Evolutionary conservation across 306 rosid species (phyloP).

Genomic region (Parietaria judaica): DNA sequence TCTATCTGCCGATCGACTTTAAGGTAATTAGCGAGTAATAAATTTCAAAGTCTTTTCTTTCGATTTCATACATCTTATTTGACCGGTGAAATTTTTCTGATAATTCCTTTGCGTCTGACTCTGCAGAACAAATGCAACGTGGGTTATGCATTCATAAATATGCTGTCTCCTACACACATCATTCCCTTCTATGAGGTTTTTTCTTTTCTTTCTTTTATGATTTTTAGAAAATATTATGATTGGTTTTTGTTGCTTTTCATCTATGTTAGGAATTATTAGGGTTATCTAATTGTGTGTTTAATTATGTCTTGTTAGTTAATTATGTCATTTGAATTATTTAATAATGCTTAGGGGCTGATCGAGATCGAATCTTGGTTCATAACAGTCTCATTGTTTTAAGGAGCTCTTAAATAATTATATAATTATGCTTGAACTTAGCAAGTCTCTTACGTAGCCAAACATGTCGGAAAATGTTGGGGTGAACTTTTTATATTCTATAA

Average conservation of each 20-base stretch:
- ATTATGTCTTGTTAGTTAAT: not conserved
- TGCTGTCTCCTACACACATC: constrained; percentile 85
- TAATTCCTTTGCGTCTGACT: constrained; percentile 14
- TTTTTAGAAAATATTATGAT: constrained; percentile 4
- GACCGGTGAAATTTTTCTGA: constrained; percentile 11
- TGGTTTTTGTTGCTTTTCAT: constrained; percentile 11
- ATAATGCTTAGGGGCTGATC: too few relatives aligned
- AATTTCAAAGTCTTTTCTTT: not conserved
- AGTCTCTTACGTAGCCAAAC: not conserved
- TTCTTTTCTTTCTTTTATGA: not conserved
- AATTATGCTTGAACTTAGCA: too few relatives aligned
- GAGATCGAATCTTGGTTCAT: not conserved
- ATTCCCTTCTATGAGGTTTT: constrained; percentile 73
- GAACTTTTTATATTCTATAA: not conserved
- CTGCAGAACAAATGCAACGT: constrained; percentile 94
- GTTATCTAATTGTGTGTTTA: not conserved
- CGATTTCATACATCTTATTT: not conserved
- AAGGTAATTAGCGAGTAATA: constrained; percentile 36
- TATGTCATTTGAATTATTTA: too few relatives aligned
- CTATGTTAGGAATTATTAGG: not conserved
- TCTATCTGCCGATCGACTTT: constrained; percentile 88
- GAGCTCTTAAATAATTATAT: not conserved
- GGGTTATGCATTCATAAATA: constrained; percentile 93
- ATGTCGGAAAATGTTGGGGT: not conserved
- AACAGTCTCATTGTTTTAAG: not conserved